These are phyloP conservation scores for Lactarius sanguifluus DNA, from an alignment of 768 basidiomycete species.

Conservation along the genomic window DNA sequence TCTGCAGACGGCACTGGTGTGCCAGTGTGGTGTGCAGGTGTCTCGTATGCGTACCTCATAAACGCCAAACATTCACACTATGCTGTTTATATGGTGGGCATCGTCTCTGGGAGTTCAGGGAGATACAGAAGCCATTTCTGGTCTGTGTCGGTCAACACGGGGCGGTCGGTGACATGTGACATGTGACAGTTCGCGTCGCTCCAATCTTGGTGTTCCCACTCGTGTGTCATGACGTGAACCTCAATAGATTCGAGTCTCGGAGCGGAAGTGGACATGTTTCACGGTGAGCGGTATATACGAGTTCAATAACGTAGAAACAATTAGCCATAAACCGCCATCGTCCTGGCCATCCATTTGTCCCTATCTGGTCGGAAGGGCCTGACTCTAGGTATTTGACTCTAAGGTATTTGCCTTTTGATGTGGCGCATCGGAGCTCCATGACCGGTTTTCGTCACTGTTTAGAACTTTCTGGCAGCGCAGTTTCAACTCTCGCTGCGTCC, in stretches of 20 bases:
- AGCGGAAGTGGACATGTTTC: neutral
- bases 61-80: neutral
- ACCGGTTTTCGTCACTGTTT: neutral
- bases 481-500: neutral
- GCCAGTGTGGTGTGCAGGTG: constrained; percentile 41
- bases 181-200: constrained; percentile 1
- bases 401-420: neutral
- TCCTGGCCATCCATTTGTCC: neutral
- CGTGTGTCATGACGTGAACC: neutral
- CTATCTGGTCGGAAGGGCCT: too few relatives aligned
- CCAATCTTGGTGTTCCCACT: neutral
- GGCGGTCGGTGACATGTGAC: constrained; percentile 34
- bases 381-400: neutral
- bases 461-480: neutral
- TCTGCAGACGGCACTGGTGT: constrained; percentile 77
- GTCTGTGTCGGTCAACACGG: constrained; percentile 48
- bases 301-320: neutral
- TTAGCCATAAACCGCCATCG: neutral
- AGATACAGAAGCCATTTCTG: constrained; percentile 71
- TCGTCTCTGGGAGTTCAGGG: constrained; percentile 47
- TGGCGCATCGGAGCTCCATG: neutral
- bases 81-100: constrained; percentile 54
- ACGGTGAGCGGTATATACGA: too few relatives aligned
- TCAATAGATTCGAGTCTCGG: neutral
- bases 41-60: constrained; percentile 37